Evolutionary conservation across 2,329 filamentous ascomycete genomes (phyloP).

Genomic region (Neopestalotiopsis sp.): DNA sequence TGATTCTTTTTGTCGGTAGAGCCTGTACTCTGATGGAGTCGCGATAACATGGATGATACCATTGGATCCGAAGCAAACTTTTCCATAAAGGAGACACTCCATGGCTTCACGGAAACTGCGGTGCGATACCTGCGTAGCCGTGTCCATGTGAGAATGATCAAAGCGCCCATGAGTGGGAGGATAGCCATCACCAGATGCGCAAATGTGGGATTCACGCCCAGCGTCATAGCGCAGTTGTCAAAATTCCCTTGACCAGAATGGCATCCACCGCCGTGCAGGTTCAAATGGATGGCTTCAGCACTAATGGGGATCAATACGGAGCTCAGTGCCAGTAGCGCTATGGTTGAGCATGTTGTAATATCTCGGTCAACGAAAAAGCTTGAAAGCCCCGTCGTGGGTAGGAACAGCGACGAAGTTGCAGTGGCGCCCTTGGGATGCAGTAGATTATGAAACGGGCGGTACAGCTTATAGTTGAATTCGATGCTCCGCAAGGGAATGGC

Average conservation of each 20-base stretch:
- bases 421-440: slow-evolving; percentile 33
- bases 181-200: slow-evolving; percentile 33
- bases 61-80: slow-evolving; percentile 35
- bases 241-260: slow-evolving; percentile 26
- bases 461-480: slow-evolving; percentile 30
- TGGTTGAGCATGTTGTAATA: slow-evolving; percentile 19
- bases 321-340: slow-evolving; percentile 31
- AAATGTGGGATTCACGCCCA: slow-evolving; percentile 32
- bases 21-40: slow-evolving; percentile 22
- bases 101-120: slow-evolving; percentile 40
- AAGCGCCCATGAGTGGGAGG: slow-evolving; percentile 34
- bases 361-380: slow-evolving; percentile 25
- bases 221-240: slow-evolving; percentile 35
- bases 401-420: slow-evolving; percentile 37
- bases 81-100: slow-evolving; percentile 41
- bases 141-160: slow-evolving; percentile 30
- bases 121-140: slow-evolving; percentile 36
- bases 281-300: slow-evolving; percentile 34
- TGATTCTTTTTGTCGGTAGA: slow-evolving; percentile 22
- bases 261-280: slow-evolving; percentile 35
- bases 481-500: slow-evolving; percentile 30
- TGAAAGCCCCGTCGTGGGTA: slow-evolving; percentile 24
- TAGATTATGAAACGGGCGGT: slow-evolving; percentile 45
- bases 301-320: slow-evolving; percentile 36
- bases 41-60: slow-evolving; percentile 27